Base-by-base conservation (phyloP, 768 basidiomycete genomes). In the Phlebiopsis gigantea region DNA sequence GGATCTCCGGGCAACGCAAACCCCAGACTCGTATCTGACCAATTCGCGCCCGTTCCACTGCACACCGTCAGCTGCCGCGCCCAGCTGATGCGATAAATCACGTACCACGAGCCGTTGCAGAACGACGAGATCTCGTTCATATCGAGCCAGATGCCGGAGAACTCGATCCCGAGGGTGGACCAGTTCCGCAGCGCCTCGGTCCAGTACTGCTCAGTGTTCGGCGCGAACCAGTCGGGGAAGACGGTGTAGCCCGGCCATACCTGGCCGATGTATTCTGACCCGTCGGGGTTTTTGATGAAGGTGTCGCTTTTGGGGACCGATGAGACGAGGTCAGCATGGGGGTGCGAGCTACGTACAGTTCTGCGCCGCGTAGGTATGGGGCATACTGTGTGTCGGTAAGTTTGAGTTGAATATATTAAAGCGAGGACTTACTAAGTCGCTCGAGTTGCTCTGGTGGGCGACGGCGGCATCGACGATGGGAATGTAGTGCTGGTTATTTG, bases 201-300 rank as follows among this genome's bases (percentile, higher is more conserved):
- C 87, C 87, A 88, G 73, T 80, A 84, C 22, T 66, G 52, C 55
- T 77, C 73, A 0, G 82, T 77, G 29, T 80, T 79, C 14, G 74
- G 64, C 12, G 75, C 72, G 57, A 84, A 83, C 82, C 81, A 85
- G 62, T 85, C 84, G 0, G 83, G 82, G 67, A 81, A 85, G 29
- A 75, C 86, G 6, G 85, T 84, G 69, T 81, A 85, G 22, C 88
- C 87, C 12, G 88, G 87, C 88, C 86, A 90, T 7, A 89, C 88
- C 64, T 84, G 77, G 10, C 90, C 90, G 1, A 88, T 65, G 67
- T 87, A 90, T 62, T 84, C 78, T 30, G 83, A 78, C 0, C 83
- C 84, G 63, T 91, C 84, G 0, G 84, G 84, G 66, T 91, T 90
- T 62, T 82, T 88, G 50, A 92, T 79, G 67, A 84, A 91, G 0